These are phyloP conservation scores for Xylaria sp. DNA, from an alignment of 2,329 filamentous ascomycete species.

Conservation along the genomic window DNA sequence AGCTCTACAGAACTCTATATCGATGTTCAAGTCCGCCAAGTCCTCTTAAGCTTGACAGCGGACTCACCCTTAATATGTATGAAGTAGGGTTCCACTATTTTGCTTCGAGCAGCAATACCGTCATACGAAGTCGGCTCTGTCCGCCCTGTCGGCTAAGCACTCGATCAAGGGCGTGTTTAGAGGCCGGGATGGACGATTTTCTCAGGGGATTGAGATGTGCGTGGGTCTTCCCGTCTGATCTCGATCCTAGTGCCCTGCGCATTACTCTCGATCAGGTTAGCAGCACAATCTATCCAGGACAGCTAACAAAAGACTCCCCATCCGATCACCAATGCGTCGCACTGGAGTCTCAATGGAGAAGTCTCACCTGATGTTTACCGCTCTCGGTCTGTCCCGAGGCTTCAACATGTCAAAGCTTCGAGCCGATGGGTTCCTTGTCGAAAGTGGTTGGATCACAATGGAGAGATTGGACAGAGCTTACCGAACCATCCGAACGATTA, in stretches of 20 bases:
- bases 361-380: background rate
- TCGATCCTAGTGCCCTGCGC: background rate
- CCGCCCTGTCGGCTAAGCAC: too few relatives aligned
- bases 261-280: background rate
- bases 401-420: background rate
- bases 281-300: background rate
- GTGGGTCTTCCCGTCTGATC: background rate
- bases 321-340: background rate
- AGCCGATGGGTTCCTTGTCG: background rate
- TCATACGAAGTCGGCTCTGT: too few relatives aligned
- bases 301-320: background rate
- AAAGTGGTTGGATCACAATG: background rate
- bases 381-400: background rate
- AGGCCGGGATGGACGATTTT: too few relatives aligned
- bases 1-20: too few relatives aligned
- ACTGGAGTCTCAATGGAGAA: background rate
- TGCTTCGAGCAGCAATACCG: too few relatives aligned
- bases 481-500: background rate
- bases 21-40: too few relatives aligned
- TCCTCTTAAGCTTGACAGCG: slow-evolving; percentile 1
- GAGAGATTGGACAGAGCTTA: background rate
- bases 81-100: slow-evolving; percentile 58
- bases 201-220: too few relatives aligned
- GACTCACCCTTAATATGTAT: slow-evolving; percentile 41
- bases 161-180: too few relatives aligned